A percentile compares a stretch with the other conserved stretches of the same genome.
Evolutionary conservation across 2,329 filamentous ascomycete species (phyloP).

Genomic region (Cladosporium sp.): DNA sequence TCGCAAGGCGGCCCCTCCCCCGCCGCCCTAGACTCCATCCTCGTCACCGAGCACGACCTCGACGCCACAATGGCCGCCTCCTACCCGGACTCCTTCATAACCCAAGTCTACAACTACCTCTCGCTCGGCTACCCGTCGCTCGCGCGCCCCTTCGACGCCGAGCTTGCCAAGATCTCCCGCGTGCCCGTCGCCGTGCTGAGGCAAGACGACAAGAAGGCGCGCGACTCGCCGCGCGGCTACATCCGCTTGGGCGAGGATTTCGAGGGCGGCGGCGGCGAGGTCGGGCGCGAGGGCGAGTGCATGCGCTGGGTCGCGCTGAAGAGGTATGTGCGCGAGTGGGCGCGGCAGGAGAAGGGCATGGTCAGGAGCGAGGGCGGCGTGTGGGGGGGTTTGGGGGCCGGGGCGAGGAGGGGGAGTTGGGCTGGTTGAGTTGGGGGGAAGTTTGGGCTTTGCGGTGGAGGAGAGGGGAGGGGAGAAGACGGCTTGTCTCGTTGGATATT

Average conservation of each 20-base stretch:
- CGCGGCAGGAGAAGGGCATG: conserved; percentile 73
- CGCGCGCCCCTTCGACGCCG: conserved; percentile 74
- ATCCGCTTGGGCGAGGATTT: conserved; percentile 52
- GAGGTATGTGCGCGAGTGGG: conserved; percentile 84
- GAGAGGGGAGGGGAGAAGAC: not conserved
- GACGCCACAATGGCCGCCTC: conserved; percentile 49
- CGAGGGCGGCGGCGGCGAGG: conserved; percentile 36
- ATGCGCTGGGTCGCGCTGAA: conserved; percentile 78
- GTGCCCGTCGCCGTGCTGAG: conserved; percentile 64
- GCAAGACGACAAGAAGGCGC: conserved; percentile 59
- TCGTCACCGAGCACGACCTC: conserved; percentile 38
- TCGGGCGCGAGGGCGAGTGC: conserved; percentile 47
- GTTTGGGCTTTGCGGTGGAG: not conserved
- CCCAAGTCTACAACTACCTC: conserved; percentile 95
- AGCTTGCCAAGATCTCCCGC: conserved; percentile 73
- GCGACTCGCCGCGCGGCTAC: conserved; percentile 60
- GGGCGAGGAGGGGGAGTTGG: conserved; percentile 45
- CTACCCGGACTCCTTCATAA: conserved; percentile 79
- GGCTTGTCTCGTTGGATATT: no score
- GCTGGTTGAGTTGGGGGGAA: conserved; percentile 19
- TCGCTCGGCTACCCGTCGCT: conserved; percentile 86
- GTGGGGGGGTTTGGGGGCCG: conserved; percentile 36
- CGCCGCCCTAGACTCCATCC: conserved; percentile 34
- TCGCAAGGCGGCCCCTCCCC: conserved; percentile 14
- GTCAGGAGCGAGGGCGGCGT: conserved; percentile 25